Percentiles rank a stretch among this genome's conserved stretches.
Evolutionary conservation across 2,329 filamentous ascomycete genomes (phyloP).

Genomic region (Orbilia quercus): DNA sequence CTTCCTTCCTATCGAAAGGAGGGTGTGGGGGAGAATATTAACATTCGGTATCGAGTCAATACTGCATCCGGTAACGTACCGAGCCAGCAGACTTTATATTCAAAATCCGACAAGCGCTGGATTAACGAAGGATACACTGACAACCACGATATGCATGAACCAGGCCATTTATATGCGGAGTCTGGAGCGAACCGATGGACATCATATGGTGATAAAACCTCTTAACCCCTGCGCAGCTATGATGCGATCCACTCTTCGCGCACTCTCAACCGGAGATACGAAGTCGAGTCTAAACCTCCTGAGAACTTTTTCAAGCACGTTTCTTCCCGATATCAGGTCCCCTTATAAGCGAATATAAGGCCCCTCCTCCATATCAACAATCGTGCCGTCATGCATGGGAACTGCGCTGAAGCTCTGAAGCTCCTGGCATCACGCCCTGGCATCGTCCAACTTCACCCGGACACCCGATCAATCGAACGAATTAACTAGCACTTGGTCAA

Average conservation of each 20-base stretch:
- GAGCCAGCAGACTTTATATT: slow-evolving; percentile 35
- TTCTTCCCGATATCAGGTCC: slow-evolving; percentile 38
- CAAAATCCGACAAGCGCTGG: slow-evolving; percentile 15
- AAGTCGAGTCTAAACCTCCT: slow-evolving; percentile 23
- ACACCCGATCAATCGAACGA: slow-evolving; percentile 10
- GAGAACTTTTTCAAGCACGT: slow-evolving; percentile 39
- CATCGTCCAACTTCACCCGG: slow-evolving; percentile 12
- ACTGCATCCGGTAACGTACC: slow-evolving; percentile 7
- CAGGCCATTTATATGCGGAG: not conserved
- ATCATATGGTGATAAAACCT: slow-evolving; percentile 24
- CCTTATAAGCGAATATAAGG: slow-evolving; percentile 47
- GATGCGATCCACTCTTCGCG: slow-evolving; percentile 28
- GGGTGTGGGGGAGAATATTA: not conserved
- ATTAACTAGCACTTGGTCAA: slow-evolving; percentile 46
- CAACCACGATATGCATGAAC: slow-evolving; percentile 23
- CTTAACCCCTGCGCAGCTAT: slow-evolving; percentile 31
- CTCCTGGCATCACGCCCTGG: slow-evolving; percentile 32
- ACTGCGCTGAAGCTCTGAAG: slow-evolving; percentile 35
- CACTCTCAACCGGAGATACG: slow-evolving; percentile 1
- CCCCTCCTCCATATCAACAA: slow-evolving; percentile 41
- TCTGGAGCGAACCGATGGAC: slow-evolving; percentile 27
- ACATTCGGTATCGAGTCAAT: not conserved
- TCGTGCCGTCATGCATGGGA: slow-evolving; percentile 48
- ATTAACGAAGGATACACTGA: slow-evolving; percentile 18
- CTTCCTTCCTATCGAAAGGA: not conserved